Conservation (phyloP, 1,284 basidiomycete species). For the Paramarasmius palmivorus region DNA sequence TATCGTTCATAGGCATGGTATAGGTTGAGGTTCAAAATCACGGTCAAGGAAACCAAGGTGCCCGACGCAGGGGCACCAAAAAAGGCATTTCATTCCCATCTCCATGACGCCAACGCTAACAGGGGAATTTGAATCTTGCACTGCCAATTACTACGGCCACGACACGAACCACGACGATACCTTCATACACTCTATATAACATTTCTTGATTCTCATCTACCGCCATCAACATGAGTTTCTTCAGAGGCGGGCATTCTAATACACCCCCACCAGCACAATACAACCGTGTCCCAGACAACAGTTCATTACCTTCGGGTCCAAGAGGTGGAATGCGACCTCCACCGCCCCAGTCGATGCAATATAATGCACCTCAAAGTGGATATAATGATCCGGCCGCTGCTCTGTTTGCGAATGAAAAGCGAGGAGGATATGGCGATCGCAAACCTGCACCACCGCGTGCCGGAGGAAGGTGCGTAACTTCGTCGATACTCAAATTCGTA, state of each 20-base stretch:
- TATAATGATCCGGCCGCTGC: slow-evolving; percentile 56
- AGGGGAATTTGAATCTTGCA: too few species aligned
- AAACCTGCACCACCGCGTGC: slow-evolving; percentile 35
- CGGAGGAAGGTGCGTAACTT: slow-evolving; percentile 41
- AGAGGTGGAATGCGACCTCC: slow-evolving; percentile 30
- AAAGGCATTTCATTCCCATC: too few species aligned
- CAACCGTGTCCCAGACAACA: slow-evolving; percentile 44
- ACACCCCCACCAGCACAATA: slow-evolving; percentile 45
- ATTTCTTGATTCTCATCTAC: neutral
- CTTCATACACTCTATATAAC: neutral
- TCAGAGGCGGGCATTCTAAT: slow-evolving; percentile 39
- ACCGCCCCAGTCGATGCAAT: slow-evolving; percentile 39
- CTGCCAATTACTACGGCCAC: neutral
- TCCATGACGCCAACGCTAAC: too few species aligned
- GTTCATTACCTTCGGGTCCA: slow-evolving; percentile 27
- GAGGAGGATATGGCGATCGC: slow-evolving; percentile 46
- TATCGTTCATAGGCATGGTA: neutral
- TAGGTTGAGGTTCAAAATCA: too few species aligned
- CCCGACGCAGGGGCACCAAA: too few species aligned
- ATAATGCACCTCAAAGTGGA: slow-evolving; percentile 37
- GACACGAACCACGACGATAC: neutral
- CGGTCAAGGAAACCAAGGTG: too few species aligned
- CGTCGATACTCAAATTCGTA: neutral
- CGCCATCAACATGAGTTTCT: slow-evolving; percentile 45
- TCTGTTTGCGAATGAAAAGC: slow-evolving; percentile 46